Evolutionary conservation across 257 asterid species (phyloP), one percentile per base, ranked within the genome.

Genomic region (Nicotiana knightiana): DNA sequence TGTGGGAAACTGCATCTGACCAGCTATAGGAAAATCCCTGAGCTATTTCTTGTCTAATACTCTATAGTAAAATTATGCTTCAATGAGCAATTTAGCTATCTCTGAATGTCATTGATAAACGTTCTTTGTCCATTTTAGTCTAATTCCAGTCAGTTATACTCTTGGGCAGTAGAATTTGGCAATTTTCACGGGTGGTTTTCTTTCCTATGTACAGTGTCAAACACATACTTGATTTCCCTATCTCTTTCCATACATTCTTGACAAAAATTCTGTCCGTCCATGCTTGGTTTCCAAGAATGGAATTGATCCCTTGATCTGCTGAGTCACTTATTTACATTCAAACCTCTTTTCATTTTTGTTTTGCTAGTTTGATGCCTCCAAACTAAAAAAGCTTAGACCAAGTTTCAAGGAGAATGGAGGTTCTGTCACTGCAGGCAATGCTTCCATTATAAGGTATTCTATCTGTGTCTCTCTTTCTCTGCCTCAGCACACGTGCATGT

Each of bases 351-450:
- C 66, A 0, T 55, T 81, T 59, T 75, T 85, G 26, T 85, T 80
- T 85, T 90, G 71, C 84, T 87, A 96, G 99, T 94, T 96, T 71
- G 98, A 94, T 82, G 94, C 94, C 26, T 84, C 92, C 39, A 93
- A 89, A 91, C 86, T 96, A 78, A 90, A 90, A 88, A 93, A 88
- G 89, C 99, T 96, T 55, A 87, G 89, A 67, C 97, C 98, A 80
- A 94, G 96, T 87, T 96, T 96, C 88, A 94, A 93, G 90, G 80
- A 73, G 76, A 88, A 88, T 24, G 98, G 97, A 79, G 99, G 99
- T 88, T 85, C 99, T 73, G 97, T 96, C 51, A 94, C 99, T 66
- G 98, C 99, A 30, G 98, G 99, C 88, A 96, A 96, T 89, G 93
- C 98, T 83, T 96, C 99, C 81, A 91, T 86, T 84, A 93, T 96